Conservation (phyloP, 2,329 filamentous ascomycete species). For the Colletotrichum tanaceti region DNA sequence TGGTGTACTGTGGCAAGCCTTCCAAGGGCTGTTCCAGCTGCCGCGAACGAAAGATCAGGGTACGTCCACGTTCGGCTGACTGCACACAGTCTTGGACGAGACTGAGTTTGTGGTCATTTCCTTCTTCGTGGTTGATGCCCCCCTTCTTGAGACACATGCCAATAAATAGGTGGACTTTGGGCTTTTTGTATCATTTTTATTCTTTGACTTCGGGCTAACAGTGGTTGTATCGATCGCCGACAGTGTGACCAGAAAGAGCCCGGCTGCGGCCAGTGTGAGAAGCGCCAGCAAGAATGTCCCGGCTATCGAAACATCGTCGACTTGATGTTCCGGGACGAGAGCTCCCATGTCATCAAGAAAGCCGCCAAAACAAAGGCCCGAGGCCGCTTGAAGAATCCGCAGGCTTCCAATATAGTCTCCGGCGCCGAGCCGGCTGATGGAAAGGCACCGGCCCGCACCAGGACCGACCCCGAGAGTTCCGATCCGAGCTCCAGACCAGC, state of each 20-base stretch:
- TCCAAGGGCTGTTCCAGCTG: slow-evolving; percentile 68
- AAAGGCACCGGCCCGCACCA: slow-evolving; percentile 4
- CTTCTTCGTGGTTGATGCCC: not conserved
- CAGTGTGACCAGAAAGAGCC: slow-evolving; percentile 66
- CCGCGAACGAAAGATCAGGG: slow-evolving; percentile 66
- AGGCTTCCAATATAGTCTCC: slow-evolving; percentile 30
- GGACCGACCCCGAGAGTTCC: slow-evolving; percentile 14
- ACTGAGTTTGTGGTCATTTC: not conserved
- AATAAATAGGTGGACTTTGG: no score
- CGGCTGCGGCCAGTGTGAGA: slow-evolving; percentile 66
- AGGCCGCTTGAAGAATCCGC: slow-evolving; percentile 43
- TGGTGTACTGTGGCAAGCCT: slow-evolving; percentile 70
- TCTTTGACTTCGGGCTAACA: slow-evolving; percentile 20
- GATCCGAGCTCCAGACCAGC: slow-evolving; percentile 6
- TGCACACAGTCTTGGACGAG: not conserved
- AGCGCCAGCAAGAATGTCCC: slow-evolving; percentile 63
- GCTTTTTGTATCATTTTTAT: not conserved
- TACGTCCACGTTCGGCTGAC: slow-evolving; percentile 50
- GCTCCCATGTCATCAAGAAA: slow-evolving; percentile 65
- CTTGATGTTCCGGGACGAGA: slow-evolving; percentile 69
- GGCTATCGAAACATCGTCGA: slow-evolving; percentile 67
- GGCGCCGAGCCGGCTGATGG: slow-evolving; percentile 6
- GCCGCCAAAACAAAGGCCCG: slow-evolving; percentile 53
- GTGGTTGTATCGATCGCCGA: not conserved
- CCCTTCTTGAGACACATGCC: not conserved